phyloP scores from a whole-genome alignment of 805 yeast species.

The Kluyveromyces lactis region DNA sequence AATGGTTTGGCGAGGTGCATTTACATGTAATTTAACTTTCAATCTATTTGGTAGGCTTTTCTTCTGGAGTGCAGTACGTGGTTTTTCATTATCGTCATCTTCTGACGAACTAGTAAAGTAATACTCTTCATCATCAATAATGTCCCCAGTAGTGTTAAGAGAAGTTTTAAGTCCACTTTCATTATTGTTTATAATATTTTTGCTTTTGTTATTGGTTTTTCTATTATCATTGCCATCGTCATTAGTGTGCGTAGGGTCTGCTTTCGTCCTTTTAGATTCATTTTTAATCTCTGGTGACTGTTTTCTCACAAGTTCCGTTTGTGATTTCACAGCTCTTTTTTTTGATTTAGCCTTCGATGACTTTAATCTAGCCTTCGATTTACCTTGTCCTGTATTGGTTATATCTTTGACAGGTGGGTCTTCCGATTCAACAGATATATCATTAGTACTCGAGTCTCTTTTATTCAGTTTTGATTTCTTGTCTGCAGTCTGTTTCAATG shows the following conservation, averaged over 20 bases:
- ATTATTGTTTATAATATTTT: not conserved
- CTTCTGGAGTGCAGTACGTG: conserved; percentile 7
- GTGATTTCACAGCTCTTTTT: not conserved
- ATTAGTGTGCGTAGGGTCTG: conserved; percentile 1
- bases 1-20: conserved; percentile 39
- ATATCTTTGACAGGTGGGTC: too few species aligned
- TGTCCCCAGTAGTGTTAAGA: not conserved
- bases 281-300: not conserved
- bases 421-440: not conserved
- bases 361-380: not conserved
- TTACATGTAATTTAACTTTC: conserved; percentile 27
- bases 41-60: conserved; percentile 16
- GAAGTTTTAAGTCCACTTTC: not conserved
- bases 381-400: too few species aligned
- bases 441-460: too few species aligned
- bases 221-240: not conserved
- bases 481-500: too few species aligned
- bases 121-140: conserved; percentile 13
- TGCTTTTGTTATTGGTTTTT: not conserved
- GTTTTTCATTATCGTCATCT: conserved; percentile 20
- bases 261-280: not conserved
- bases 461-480: too few species aligned
- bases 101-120: conserved; percentile 25
- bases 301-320: not conserved
- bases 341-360: not conserved